Evolutionary conservation across 2,329 filamentous ascomycete species (phyloP).

Genomic region (Colletotrichum camelliae): DNA sequence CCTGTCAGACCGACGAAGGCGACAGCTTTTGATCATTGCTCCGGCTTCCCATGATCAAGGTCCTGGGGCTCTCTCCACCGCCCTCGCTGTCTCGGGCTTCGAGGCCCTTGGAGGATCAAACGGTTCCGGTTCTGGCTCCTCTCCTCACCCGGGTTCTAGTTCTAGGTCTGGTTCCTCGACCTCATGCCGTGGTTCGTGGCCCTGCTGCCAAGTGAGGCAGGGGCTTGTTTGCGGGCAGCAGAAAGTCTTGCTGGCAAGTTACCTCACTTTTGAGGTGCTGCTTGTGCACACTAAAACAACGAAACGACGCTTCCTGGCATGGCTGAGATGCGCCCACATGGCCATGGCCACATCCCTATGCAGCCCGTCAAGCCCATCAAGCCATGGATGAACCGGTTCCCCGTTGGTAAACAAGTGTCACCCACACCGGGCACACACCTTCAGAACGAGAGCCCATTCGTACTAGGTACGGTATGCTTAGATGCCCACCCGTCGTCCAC

Average conservation of each 20-base stretch:
- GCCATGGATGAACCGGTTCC: background rate
- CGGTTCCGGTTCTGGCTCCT: background rate
- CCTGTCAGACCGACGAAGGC: background rate
- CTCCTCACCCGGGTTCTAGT: background rate
- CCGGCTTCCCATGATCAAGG: background rate
- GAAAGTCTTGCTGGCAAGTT: background rate
- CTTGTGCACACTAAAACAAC: background rate
- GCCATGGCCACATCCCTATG: background rate
- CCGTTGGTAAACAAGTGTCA: slow-evolving; percentile 17
- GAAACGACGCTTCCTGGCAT: background rate
- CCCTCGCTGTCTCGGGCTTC: background rate
- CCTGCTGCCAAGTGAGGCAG: background rate
- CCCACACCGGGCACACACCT: background rate
- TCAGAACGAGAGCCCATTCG: background rate
- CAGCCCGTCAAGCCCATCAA: background rate
- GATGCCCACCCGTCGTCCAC: background rate
- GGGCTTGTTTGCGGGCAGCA: slow-evolving; percentile 1
- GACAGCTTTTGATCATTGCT: background rate
- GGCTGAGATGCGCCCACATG: background rate
- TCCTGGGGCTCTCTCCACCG: background rate
- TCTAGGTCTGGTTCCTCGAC: background rate
- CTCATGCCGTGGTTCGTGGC: background rate
- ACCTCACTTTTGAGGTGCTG: background rate
- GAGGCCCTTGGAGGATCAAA: background rate
- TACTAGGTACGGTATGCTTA: background rate